These are phyloP conservation scores for Podaxis sp. DNA, from an alignment of 768 basidiomycete genomes.

Conservation along the genomic window DNA sequence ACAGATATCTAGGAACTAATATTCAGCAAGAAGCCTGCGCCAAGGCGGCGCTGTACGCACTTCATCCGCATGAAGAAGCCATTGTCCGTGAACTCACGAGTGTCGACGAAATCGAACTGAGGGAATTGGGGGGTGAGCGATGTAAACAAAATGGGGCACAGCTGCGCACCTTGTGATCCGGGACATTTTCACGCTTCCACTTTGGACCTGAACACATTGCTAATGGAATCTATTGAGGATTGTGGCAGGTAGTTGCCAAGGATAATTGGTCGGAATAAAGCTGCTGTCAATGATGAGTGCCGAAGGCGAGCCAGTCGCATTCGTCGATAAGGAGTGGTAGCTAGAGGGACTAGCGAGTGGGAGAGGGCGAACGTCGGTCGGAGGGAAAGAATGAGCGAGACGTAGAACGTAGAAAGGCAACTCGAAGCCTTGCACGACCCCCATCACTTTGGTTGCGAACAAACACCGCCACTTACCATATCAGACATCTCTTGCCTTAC, in stretches of 20 bases:
- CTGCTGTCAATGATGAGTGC: conserved; percentile 21
- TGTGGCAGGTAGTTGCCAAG: conserved; percentile 23
- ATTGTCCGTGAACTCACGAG: conserved; percentile 88
- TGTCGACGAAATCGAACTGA: conserved; percentile 97
- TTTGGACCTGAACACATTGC: conserved; percentile 71
- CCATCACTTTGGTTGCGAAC: conserved; percentile 5
- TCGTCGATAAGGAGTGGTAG: conserved; percentile 28
- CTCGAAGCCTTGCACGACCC: conserved; percentile 20
- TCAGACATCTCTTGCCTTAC: neutral
- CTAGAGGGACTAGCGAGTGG: conserved; percentile 28
- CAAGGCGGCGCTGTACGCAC: conserved; percentile 41
- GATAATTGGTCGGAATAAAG: conserved; percentile 24
- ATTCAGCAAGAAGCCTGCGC: conserved; percentile 5
- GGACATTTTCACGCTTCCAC: conserved; percentile 97
- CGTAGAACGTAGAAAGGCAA: conserved; percentile 16
- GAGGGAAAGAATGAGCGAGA: conserved; percentile 17
- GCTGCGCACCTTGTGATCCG: conserved; percentile 87
- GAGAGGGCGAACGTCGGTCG: conserved; percentile 9
- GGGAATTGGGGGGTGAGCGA: neutral
- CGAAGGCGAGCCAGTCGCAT: conserved; percentile 58
- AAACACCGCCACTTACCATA: conserved; percentile 18
- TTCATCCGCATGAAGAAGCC: conserved; percentile 84
- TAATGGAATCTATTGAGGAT: conserved; percentile 23
- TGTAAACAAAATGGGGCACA: neutral
- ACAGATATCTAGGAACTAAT: conserved; percentile 69